A percentile compares a stretch with the other conserved stretches of the same genome.
These are phyloP conservation scores for Quercus lobata DNA, from an alignment of 331 rosid species.

Conservation along the genomic window DNA sequence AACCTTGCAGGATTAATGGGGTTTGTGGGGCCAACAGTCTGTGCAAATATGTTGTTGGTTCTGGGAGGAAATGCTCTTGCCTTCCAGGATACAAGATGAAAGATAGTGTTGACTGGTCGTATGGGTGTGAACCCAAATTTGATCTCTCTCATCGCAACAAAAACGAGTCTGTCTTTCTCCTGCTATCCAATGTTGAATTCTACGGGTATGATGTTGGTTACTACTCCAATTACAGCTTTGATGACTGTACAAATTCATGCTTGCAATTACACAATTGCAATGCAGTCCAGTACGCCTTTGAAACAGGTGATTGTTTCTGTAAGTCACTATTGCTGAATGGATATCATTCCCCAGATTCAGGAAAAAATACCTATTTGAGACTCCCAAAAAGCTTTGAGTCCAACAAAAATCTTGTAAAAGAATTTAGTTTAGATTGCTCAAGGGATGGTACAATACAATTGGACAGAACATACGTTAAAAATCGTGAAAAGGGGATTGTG, in stretches of 20 bases:
- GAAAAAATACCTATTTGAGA: slow-evolving; percentile 23
- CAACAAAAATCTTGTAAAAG: not conserved
- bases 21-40: slow-evolving; percentile 37
- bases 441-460: not conserved
- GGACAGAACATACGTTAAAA: slow-evolving; percentile 2
- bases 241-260: slow-evolving; percentile 15
- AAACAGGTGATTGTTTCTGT: not conserved
- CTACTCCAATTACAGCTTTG: not conserved
- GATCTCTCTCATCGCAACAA: not conserved
- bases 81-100: slow-evolving; percentile 21
- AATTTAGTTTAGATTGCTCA: not conserved
- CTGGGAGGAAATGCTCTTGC: slow-evolving; percentile 30
- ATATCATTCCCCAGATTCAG: not conserved
- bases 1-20: slow-evolving; percentile 31
- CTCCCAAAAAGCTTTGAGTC: not conserved
- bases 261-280: slow-evolving; percentile 10
- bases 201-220: slow-evolving; percentile 31
- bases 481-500: not conserved
- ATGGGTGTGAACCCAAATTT: slow-evolving; percentile 36
- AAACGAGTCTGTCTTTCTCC: slow-evolving; percentile 16
- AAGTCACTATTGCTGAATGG: slow-evolving; percentile 28
- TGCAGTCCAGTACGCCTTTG: slow-evolving; percentile 16
- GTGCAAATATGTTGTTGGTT: slow-evolving; percentile 11
- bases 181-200: slow-evolving; percentile 17
- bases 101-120: slow-evolving; percentile 23